Base-by-base conservation (phyloP, 1,284 basidiomycete species). In the Peniophora sp. region DNA sequence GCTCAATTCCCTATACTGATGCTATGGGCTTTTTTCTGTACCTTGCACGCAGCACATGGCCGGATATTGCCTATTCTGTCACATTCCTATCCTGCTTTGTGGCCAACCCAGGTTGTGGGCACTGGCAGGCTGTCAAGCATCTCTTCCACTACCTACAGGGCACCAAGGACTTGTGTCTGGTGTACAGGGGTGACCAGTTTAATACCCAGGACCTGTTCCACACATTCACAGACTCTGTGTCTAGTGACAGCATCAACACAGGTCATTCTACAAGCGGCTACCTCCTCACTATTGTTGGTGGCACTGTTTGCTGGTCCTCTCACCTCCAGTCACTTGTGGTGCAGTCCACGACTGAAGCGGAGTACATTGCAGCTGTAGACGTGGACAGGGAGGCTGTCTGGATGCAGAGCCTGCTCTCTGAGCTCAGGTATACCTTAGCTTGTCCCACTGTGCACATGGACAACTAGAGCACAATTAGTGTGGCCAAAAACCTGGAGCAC, bases 281-380 rank as follows among this genome's bases (percentile, higher is more conserved):
- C 20, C 11, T 43, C 9, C 11, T 43, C 11, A 10, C 11, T 18
- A 43, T 43, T 20, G 41, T 9, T 11, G 11, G 12, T 18, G 41
- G 41, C 41, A 18, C 41, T 43, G 41, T 43, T 10, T 12, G 41
- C 17, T 77, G 73, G 74, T 52, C 51, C 24, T 65, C 62, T 5
- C 61, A 61, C 27, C 59, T 66, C 11, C 74, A 78, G 55, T 6
- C 53, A 0, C 57, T 64, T 6, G 63, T 70, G 15, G 59, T 72
- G 0, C 54, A 63, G 1, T 76, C 74, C 2, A 69, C 69, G 1
- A 68, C 65, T 0, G 71, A 74, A 51, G 67, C 72, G 1, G 72
- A 76, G 54, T 73, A 69, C 52, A 58, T 73, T 45, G 68, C 69
- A 2, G 55, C 64, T 12, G 34, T 62, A 2, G 54, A 67, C 20